Conservation (phyloP, 495 filamentous ascomycete genomes). For the Clavariopsis aquatica region DNA sequence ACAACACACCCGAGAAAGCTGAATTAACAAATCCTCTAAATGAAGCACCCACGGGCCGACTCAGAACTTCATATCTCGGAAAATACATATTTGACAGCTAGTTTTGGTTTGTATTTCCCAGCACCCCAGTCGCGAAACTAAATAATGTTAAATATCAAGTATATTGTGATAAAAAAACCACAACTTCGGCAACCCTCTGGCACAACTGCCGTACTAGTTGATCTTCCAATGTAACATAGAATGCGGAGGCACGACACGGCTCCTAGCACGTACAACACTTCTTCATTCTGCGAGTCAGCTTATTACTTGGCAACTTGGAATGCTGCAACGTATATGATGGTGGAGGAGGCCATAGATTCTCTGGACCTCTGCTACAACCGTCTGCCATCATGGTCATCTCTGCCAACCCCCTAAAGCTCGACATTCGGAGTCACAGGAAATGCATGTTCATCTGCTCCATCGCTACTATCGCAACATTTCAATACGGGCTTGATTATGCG, state of each 20-base stretch:
- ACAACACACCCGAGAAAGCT: neutral
- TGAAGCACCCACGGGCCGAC: neutral
- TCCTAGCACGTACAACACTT: neutral
- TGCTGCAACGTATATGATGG: neutral
- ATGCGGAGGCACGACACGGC: neutral
- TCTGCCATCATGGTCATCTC: conserved; percentile 11
- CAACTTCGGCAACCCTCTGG: neutral
- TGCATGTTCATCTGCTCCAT: conserved; percentile 11
- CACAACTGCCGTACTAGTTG: neutral
- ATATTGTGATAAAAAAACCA: no score
- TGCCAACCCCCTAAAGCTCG: conserved; percentile 18
- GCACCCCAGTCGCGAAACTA: no score
- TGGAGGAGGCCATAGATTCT: neutral
- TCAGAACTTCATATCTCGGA: no score
- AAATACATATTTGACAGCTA: no score
- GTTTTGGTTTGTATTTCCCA: no score
- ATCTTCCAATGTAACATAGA: neutral
- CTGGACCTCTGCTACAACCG: neutral
- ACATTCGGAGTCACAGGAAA: conserved; percentile 11
- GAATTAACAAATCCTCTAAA: neutral
- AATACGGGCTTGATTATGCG: conserved; percentile 18
- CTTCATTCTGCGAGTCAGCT: neutral
- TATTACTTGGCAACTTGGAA: neutral
- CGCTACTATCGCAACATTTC: conserved; percentile 14
- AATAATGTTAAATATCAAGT: neutral